Evolutionary conservation across 164 flowering plant genomes (phyloP).

Genomic region (Liriodendron chinense): DNA sequence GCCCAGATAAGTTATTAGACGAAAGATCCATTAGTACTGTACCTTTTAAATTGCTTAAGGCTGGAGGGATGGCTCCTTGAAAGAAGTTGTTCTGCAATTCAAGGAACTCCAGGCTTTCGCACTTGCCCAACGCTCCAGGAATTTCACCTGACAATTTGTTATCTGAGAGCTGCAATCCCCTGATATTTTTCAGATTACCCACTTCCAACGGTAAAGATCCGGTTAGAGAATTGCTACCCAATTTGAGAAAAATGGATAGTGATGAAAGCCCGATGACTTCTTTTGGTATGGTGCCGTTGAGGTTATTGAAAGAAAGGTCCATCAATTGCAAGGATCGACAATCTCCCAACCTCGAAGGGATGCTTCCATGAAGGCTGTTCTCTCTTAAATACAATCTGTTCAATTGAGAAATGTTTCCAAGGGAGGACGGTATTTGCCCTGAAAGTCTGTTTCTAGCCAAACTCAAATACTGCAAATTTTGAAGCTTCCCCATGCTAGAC

Average conservation of each 20-base stretch:
- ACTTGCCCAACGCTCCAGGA: constrained; percentile 26
- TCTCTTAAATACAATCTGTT: background rate
- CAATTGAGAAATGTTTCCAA: background rate
- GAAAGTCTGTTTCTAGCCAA: background rate
- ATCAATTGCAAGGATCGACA: background rate
- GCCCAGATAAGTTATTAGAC: constrained; percentile 22
- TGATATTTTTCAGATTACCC: constrained; percentile 24
- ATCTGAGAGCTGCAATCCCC: constrained; percentile 17
- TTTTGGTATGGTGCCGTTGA: constrained; percentile 16
- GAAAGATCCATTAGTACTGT: constrained; percentile 17
- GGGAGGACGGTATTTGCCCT: background rate
- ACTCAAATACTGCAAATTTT: background rate
- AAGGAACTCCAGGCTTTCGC: constrained; percentile 18
- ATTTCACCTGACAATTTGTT: constrained; percentile 36
- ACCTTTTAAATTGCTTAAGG: constrained; percentile 8
- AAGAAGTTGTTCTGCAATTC: constrained; percentile 27
- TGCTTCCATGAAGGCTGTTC: background rate
- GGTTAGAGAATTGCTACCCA: constrained; percentile 32
- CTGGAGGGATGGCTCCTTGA: constrained; percentile 26
- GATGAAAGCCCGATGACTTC: constrained; percentile 25
- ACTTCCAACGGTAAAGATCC: constrained; percentile 37
- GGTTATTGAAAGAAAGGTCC: background rate
- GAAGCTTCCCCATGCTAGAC: background rate
- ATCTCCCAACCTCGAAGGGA: background rate
- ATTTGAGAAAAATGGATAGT: constrained; percentile 13